A percentile compares a stretch with the other conserved stretches of the same genome.
These are phyloP conservation scores for Emergomyces pasteurianus DNA, from an alignment of 2,329 filamentous ascomycete genomes.

Conservation along the genomic window DNA sequence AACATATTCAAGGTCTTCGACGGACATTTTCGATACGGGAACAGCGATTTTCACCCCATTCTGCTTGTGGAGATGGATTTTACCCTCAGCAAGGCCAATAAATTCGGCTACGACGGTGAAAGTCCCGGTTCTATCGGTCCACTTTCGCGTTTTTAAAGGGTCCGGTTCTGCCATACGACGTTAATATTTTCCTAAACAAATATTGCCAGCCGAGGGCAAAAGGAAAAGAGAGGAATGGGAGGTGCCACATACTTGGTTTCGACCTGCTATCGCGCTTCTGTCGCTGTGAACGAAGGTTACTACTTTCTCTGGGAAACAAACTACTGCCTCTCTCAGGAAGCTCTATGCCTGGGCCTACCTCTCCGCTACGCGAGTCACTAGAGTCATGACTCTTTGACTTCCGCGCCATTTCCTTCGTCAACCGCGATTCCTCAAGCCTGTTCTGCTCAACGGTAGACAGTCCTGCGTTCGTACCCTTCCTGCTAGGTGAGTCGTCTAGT, in stretches of 20 bases:
- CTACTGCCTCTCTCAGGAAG: slow-evolving; percentile 72
- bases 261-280: slow-evolving; percentile 56
- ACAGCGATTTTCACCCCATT: slow-evolving; percentile 99
- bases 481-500: slow-evolving; percentile 34
- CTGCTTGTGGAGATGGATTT: slow-evolving; percentile 94
- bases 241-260: slow-evolving; percentile 57
- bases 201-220: neutral
- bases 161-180: slow-evolving; percentile 56
- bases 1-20: slow-evolving; percentile 89
- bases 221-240: slow-evolving; percentile 10
- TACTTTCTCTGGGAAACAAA: slow-evolving; percentile 53
- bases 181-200: neutral
- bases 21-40: slow-evolving; percentile 87
- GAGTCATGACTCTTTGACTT: slow-evolving; percentile 43
- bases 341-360: slow-evolving; percentile 66
- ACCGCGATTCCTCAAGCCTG: slow-evolving; percentile 64
- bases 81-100: slow-evolving; percentile 83
- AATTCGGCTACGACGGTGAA: slow-evolving; percentile 98
- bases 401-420: slow-evolving; percentile 68
- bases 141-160: slow-evolving; percentile 67
- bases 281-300: slow-evolving; percentile 63
- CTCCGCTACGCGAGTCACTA: slow-evolving; percentile 43
- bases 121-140: slow-evolving; percentile 89
- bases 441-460: slow-evolving; percentile 66
- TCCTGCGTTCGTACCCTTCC: slow-evolving; percentile 47